Evolutionary conservation across 2,329 filamentous ascomycete genomes (phyloP).

Genomic region (Fusarium sp.): DNA sequence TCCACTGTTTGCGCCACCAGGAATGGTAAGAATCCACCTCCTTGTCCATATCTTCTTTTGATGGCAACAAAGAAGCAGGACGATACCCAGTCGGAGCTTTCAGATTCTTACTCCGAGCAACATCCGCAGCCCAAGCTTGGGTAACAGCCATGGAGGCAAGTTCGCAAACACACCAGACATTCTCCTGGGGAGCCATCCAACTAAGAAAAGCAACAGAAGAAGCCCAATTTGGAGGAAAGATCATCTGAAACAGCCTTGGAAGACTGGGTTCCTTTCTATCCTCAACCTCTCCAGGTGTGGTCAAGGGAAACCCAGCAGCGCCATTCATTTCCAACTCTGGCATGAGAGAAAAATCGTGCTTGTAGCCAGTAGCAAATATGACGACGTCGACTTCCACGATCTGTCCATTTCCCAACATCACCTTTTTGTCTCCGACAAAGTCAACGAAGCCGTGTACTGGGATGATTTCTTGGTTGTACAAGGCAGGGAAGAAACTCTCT

Average conservation of each 20-base stretch:
- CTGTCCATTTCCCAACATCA: background rate
- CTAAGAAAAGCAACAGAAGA: background rate
- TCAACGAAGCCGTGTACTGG: conserved; percentile 1
- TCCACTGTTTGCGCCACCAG: conserved; percentile 11
- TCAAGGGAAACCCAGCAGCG: background rate
- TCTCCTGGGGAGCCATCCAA: conserved; percentile 9
- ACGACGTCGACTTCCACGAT: background rate
- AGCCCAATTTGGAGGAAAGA: conserved; percentile 6
- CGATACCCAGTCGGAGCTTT: background rate
- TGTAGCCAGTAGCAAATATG: conserved; percentile 10
- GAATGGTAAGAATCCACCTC: background rate
- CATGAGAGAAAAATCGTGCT: background rate
- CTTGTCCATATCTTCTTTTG: background rate
- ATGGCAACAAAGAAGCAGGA: background rate
- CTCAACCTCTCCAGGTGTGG: background rate
- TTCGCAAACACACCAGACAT: conserved; percentile 1
- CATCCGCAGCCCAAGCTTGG: background rate
- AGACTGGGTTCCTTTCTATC: background rate
- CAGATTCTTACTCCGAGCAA: background rate
- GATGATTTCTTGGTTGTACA: background rate
- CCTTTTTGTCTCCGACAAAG: background rate
- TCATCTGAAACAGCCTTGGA: background rate
- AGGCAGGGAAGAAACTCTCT: background rate
- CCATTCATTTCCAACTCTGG: conserved; percentile 3
- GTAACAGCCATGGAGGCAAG: conserved; percentile 1